Conservation (phyloP, 108 stramenopile genomes). For the Cyclostephanos tholiformis region DNA sequence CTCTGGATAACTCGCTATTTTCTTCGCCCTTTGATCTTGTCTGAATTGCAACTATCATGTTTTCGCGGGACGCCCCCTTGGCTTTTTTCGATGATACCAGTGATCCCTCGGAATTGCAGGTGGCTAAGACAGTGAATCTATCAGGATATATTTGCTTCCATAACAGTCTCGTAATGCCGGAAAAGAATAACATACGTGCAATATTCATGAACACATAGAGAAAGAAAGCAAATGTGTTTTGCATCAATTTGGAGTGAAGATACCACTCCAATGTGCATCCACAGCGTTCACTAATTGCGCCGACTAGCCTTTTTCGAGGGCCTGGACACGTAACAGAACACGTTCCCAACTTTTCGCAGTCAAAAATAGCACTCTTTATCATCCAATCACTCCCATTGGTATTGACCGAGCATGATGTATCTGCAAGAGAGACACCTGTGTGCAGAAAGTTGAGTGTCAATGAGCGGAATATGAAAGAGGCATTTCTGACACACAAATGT, state of each 20-base stretch:
- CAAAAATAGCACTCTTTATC: slow-evolving; percentile 42
- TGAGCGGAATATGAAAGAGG: neutral
- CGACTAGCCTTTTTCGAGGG: slow-evolving; percentile 38
- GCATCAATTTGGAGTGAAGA: slow-evolving; percentile 53
- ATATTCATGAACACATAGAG: slow-evolving; percentile 52
- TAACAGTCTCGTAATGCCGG: slow-evolving; percentile 44
- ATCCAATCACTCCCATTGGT: slow-evolving; percentile 41
- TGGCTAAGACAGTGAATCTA: slow-evolving; percentile 44
- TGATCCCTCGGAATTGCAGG: slow-evolving; percentile 41
- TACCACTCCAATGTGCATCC: slow-evolving; percentile 57
- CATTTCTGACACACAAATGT: neutral
- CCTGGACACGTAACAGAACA: slow-evolving; percentile 51
- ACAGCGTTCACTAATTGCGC: slow-evolving; percentile 24
- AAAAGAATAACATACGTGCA: slow-evolving; percentile 44
- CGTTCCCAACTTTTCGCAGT: slow-evolving; percentile 40
- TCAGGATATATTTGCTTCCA: slow-evolving; percentile 54
- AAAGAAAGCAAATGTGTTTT: slow-evolving; percentile 42
- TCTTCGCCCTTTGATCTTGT: slow-evolving; percentile 9
- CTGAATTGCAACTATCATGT: slow-evolving; percentile 40
- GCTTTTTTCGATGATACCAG: slow-evolving; percentile 24
- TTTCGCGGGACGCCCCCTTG: slow-evolving; percentile 17
- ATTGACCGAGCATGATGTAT: slow-evolving; percentile 32
- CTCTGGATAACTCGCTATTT: slow-evolving; percentile 22
- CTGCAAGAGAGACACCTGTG: slow-evolving; percentile 16
- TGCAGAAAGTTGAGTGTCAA: neutral